Evolutionary conservation across 768 basidiomycete genomes (phyloP).

Genomic region (Steccherinum ochraceum): DNA sequence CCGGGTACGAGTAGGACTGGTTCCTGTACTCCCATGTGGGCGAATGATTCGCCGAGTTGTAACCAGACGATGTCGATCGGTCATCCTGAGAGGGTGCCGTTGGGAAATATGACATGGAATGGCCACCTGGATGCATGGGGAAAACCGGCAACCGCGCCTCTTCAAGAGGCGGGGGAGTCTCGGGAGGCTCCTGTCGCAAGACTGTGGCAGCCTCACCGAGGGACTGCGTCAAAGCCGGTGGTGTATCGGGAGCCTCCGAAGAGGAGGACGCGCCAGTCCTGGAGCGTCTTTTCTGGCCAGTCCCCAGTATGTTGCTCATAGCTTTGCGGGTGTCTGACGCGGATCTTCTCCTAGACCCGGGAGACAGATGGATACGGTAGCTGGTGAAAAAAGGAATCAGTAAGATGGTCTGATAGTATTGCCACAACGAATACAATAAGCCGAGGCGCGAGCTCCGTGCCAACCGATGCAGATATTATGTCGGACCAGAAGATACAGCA

Average conservation of each 20-base stretch:
- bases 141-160: background rate
- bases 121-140: background rate
- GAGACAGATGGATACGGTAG: slow-evolving; percentile 77
- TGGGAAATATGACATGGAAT: background rate
- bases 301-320: too few relatives aligned
- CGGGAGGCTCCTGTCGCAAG: background rate
- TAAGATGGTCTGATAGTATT: background rate
- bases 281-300: too few relatives aligned
- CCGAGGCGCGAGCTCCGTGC: too few relatives aligned
- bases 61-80: background rate
- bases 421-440: too few relatives aligned
- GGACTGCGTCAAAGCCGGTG: background rate
- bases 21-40: background rate
- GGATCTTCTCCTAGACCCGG: slow-evolving; percentile 49
- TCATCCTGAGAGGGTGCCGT: background rate
- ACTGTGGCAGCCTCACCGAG: background rate
- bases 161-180: background rate
- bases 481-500: too few relatives aligned
- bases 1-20: background rate
- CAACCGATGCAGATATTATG: too few relatives aligned
- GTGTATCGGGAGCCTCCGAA: background rate
- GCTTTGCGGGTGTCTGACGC: background rate
- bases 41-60: background rate
- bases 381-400: slow-evolving; percentile 29
- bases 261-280: background rate